A percentile compares a stretch with the other conserved stretches of the same genome.
These are phyloP conservation scores for Cutaneotrichosporon cavernicola DNA, from an alignment of 1,284 basidiomycete species.

Conservation along the genomic window DNA sequence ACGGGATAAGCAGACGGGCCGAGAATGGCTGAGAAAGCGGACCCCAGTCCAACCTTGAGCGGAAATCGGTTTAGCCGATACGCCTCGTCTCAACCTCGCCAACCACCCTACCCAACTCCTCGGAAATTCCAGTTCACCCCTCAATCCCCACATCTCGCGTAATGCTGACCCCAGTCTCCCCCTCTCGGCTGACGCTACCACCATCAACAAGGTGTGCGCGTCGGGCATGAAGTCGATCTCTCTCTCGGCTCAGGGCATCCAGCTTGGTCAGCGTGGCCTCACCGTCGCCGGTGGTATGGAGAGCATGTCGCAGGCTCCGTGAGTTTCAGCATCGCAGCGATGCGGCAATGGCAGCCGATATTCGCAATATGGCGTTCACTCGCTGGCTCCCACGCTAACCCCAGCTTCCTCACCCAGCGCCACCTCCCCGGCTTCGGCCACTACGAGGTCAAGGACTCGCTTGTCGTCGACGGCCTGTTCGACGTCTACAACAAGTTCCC, in stretches of 20 bases:
- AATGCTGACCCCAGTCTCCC: slow-evolving; percentile 57
- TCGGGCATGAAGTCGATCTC: slow-evolving; percentile 94
- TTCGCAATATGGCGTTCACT: slow-evolving; percentile 1
- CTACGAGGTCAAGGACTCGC: slow-evolving; percentile 79
- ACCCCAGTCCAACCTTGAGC: too few species aligned
- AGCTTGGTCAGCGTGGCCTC: slow-evolving; percentile 73
- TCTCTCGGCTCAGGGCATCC: slow-evolving; percentile 86
- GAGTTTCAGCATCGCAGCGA: slow-evolving; percentile 46
- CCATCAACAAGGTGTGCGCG: slow-evolving; percentile 98
- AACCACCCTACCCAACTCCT: too few species aligned
- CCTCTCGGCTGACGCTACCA: slow-evolving; percentile 87
- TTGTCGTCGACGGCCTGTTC: slow-evolving; percentile 91
- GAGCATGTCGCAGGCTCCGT: slow-evolving; percentile 96
- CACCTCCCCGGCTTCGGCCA: slow-evolving; percentile 85
- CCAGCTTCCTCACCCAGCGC: slow-evolving; percentile 87
- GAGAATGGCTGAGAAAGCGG: too few species aligned
- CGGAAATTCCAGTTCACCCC: too few species aligned
- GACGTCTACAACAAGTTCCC: slow-evolving; percentile 94
- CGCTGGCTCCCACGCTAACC: slow-evolving; percentile 11
- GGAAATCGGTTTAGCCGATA: too few species aligned
- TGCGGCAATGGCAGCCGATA: slow-evolving; percentile 3
- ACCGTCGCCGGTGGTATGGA: slow-evolving; percentile 96
- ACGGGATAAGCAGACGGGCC: too few species aligned
- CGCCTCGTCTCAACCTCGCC: too few species aligned
- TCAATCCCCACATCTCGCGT: too few species aligned